Percentiles rank a stretch among this genome's conserved stretches.
phyloP scores from a whole-genome alignment of 2,329 filamentous ascomycete genomes.

The Ascochyta lentis region DNA sequence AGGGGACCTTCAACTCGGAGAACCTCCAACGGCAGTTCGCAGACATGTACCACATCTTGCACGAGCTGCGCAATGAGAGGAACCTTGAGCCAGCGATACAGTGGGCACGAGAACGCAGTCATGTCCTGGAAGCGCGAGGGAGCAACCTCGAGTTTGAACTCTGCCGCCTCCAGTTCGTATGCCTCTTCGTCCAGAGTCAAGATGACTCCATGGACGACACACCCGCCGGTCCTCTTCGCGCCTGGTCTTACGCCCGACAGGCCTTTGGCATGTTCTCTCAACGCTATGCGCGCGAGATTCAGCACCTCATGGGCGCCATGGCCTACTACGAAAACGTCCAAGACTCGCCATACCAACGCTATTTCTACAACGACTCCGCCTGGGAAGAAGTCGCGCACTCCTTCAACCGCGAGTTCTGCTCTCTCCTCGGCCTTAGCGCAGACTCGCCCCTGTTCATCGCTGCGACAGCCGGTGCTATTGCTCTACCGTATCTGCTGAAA shows the following conservation, averaged over 20 bases:
- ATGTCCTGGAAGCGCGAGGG: conserved; percentile 76
- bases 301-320: conserved; percentile 81
- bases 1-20: conserved; percentile 66
- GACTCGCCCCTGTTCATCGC: conserved; percentile 94
- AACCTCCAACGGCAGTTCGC: conserved; percentile 81
- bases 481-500: conserved; percentile 87
- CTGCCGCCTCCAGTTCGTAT: conserved; percentile 86
- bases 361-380: conserved; percentile 76
- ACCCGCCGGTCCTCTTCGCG: conserved; percentile 62
- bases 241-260: conserved; percentile 75
- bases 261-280: conserved; percentile 78
- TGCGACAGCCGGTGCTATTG: conserved; percentile 89
- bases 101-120: conserved; percentile 79
- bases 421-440: conserved; percentile 84
- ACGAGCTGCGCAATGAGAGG: conserved; percentile 71
- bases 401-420: conserved; percentile 95
- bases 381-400: conserved; percentile 86
- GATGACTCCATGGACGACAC: conserved; percentile 54
- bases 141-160: conserved; percentile 97
- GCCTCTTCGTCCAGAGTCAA: conserved; percentile 67
- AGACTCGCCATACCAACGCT: conserved; percentile 77
- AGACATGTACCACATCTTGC: conserved; percentile 89
- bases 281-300: conserved; percentile 79
- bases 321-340: conserved; percentile 77
- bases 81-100: conserved; percentile 84